Conservation (phyloP, 148 eudicot genomes). For the Camellia lanceoleosa region DNA sequence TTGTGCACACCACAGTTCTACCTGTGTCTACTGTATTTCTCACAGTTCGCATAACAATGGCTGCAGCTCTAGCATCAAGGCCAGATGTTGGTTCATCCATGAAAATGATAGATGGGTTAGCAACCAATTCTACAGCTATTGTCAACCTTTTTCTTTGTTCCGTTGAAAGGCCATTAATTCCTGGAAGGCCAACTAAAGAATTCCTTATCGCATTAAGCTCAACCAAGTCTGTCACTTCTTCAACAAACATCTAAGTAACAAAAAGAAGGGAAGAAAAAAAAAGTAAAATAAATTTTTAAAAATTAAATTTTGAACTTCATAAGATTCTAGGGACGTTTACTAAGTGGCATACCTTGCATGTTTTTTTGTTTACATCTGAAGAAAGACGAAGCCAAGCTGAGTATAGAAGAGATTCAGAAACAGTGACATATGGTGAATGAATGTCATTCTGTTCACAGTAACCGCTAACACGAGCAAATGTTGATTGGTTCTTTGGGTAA, state of each 20-base stretch:
- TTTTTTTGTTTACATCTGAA: conserved; percentile 34
- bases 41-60: conserved; percentile 84
- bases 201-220: conserved; percentile 64
- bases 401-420: conserved; percentile 61
- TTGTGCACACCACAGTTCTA: conserved; percentile 86
- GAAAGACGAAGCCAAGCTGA: conserved; percentile 78
- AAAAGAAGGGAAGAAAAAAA: not conserved
- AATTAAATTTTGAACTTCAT: not conserved
- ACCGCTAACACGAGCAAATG: conserved; percentile 64
- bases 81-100: conserved; percentile 98
- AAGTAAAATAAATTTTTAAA: not conserved
- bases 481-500: conserved; percentile 62
- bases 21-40: conserved; percentile 84
- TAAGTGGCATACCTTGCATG: conserved; percentile 31
- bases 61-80: conserved; percentile 96
- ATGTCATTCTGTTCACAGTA: conserved; percentile 72
- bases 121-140: conserved; percentile 75
- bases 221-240: conserved; percentile 65
- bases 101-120: conserved; percentile 84
- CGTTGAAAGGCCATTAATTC: conserved; percentile 65
- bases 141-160: conserved; percentile 83
- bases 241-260: conserved; percentile 49
- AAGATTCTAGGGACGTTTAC: not conserved
- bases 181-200: conserved; percentile 72
- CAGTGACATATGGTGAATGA: conserved; percentile 69